These are phyloP conservation scores for Paradendryphiella salina DNA, from an alignment of 2,329 filamentous ascomycete species.

Conservation along the genomic window DNA sequence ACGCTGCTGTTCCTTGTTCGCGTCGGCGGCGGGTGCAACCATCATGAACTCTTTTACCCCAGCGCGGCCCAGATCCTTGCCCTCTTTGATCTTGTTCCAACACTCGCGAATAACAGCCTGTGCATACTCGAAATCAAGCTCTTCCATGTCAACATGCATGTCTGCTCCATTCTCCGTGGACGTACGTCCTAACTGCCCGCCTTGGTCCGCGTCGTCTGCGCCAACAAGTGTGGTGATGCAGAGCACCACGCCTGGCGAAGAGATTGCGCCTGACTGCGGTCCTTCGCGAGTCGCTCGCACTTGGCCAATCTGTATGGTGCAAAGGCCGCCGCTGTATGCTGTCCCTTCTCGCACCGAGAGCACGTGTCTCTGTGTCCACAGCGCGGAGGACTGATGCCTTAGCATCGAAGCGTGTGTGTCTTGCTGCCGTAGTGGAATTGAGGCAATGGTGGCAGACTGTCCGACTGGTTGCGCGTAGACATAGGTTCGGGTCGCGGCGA, in stretches of 20 bases:
- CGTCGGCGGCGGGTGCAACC: conserved; percentile 9
- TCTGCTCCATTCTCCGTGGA: background rate
- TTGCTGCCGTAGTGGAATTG: conserved; percentile 31
- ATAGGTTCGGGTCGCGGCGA: conserved; percentile 28
- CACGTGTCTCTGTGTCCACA: conserved; percentile 36
- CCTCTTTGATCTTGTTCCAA: conserved; percentile 31
- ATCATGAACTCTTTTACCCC: conserved; percentile 38
- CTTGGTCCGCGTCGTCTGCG: conserved; percentile 10
- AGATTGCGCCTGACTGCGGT: conserved; percentile 16
- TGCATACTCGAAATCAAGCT: conserved; percentile 27
- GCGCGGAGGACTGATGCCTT: conserved; percentile 26
- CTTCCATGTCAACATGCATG: conserved; percentile 6
- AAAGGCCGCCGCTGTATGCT: conserved; percentile 29
- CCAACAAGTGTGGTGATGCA: conserved; percentile 30
- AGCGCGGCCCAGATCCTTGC: conserved; percentile 28
- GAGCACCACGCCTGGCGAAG: conserved; percentile 36
- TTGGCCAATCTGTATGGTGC: conserved; percentile 36
- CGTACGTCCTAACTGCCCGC: background rate
- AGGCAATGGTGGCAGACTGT: conserved; percentile 19
- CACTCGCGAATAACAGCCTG: conserved; percentile 31
- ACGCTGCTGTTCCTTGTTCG: conserved; percentile 12
- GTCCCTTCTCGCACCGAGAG: conserved; percentile 27
- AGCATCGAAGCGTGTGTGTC: conserved; percentile 28
- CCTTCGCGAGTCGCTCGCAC: conserved; percentile 29
- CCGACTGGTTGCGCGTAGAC: conserved; percentile 28